Evolutionary conservation across 495 filamentous ascomycete species (phyloP), one percentile per base, ranked within the genome.

Genomic region (Penicillium maclennaniae): DNA sequence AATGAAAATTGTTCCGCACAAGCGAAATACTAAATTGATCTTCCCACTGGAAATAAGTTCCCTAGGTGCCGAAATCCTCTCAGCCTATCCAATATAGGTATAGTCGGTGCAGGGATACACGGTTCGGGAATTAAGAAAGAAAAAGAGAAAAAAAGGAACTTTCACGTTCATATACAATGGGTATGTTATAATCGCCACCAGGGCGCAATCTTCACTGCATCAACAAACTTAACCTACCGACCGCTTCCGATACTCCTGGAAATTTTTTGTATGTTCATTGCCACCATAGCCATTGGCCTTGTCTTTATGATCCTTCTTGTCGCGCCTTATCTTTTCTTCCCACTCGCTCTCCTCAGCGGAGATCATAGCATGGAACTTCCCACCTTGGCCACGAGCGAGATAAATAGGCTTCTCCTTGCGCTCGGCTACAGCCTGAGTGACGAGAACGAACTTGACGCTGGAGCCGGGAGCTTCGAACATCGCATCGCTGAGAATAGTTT

Each of bases 401-500:
- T 86, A 87, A 9, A 86, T 55, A 0, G 83, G 79, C 42, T 80
- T 74, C 31, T 84, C 81, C 12, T 83, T 70, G 16, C 84, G 83
- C 14, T 79, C 69, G 0, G 89, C 89, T 12, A 87, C 89, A 3
- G 72, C 77, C 67, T 89, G 82, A 0, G 84, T 92, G n/a, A 95
- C 82, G 1, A 93, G 76, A 4, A 93, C 85, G 54, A 81, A 83
- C 53, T 84, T 85, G 28, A 84, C 77, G 45, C 75, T 81, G 3
- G 82, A 84, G 16, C 83, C 87, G 7, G 93, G 93, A 5, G 87
- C 83, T 66, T 95, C 89, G 66, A 92, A 97, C 88, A 95, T 97
- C 19, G 87, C 82, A 54, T 97, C 91, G 12, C 80, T 85, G 17
- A 98, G 75, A 41, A 97, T 76, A 7, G 87, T 77, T 67, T 98